phyloP scores from a whole-genome alignment of 257 asterid genomes.

The Jasminum sambac region DNA sequence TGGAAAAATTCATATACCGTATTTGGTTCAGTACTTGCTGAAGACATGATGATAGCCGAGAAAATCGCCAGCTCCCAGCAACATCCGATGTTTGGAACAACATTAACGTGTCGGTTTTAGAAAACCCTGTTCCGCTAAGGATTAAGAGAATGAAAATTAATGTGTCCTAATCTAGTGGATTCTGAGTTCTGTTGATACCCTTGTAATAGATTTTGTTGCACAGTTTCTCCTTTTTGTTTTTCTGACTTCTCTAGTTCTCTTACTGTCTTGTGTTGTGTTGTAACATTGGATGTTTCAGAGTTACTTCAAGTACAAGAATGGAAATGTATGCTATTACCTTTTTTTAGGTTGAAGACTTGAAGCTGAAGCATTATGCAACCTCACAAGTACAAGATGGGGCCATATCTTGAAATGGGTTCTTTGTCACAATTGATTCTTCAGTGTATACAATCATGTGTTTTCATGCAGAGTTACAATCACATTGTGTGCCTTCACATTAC shows the following conservation, averaged over 20 bases:
- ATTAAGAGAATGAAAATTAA: conserved; percentile 49
- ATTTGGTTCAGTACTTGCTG: conserved; percentile 74
- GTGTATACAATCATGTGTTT: too few relatives aligned
- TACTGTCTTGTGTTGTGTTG: background rate
- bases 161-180: conserved; percentile 28
- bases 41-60: conserved; percentile 81
- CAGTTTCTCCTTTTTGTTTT: background rate
- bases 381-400: too few relatives aligned
- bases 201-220: conserved; percentile 14
- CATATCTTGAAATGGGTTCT: too few relatives aligned
- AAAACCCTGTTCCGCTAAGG: conserved; percentile 58
- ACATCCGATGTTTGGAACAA: conserved; percentile 74
- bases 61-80: conserved; percentile 75
- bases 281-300: background rate
- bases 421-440: too few relatives aligned
- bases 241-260: background rate
- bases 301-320: background rate
- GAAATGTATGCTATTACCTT: background rate
- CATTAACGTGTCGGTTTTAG: conserved; percentile 66
- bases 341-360: background rate
- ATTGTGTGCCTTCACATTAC: too few relatives aligned
- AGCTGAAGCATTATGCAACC: too few relatives aligned
- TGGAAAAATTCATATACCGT: conserved; percentile 81
- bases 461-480: too few relatives aligned
- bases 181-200: background rate